These are phyloP conservation scores for Herpotrichia juniperi DNA, from an alignment of 2,329 filamentous ascomycete species.

Conservation along the genomic window DNA sequence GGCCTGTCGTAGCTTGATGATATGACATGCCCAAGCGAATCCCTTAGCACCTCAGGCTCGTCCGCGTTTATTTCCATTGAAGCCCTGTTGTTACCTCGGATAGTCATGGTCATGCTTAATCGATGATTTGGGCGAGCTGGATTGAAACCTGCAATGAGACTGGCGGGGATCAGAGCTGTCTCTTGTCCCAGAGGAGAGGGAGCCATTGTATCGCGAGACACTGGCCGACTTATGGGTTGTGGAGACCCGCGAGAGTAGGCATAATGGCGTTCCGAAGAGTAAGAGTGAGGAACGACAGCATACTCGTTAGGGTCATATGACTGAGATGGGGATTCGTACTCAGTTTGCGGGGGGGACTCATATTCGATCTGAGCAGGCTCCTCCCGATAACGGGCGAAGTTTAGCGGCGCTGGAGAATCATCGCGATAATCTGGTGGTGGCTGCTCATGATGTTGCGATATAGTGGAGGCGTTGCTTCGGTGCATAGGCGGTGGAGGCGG, in stretches of 20 bases:
- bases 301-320: constrained; percentile 31
- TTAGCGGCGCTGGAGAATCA: constrained; percentile 42
- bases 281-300: constrained; percentile 21
- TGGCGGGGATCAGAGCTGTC: constrained; percentile 31
- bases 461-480: constrained; percentile 39
- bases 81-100: constrained; percentile 19
- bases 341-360: constrained; percentile 24
- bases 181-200: constrained; percentile 41
- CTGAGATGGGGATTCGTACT: too few relatives aligned
- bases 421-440: constrained; percentile 26
- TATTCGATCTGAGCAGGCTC: constrained; percentile 28
- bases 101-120: too few relatives aligned
- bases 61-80: too few relatives aligned
- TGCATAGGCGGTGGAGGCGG: constrained; percentile 48
- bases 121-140: constrained; percentile 26
- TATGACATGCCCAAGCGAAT: constrained; percentile 27
- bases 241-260: constrained; percentile 29
- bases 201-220: constrained; percentile 40
- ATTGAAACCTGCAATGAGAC: constrained; percentile 40
- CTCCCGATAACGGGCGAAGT: constrained; percentile 34
- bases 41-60: too few relatives aligned
- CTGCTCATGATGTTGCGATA: constrained; percentile 33
- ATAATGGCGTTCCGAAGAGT: constrained; percentile 38
- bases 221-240: constrained; percentile 32
- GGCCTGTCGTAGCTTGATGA: constrained; percentile 32